These are phyloP conservation scores for Ganoderma sp. DNA, from an alignment of 1,284 basidiomycete species.

Conservation along the genomic window DNA sequence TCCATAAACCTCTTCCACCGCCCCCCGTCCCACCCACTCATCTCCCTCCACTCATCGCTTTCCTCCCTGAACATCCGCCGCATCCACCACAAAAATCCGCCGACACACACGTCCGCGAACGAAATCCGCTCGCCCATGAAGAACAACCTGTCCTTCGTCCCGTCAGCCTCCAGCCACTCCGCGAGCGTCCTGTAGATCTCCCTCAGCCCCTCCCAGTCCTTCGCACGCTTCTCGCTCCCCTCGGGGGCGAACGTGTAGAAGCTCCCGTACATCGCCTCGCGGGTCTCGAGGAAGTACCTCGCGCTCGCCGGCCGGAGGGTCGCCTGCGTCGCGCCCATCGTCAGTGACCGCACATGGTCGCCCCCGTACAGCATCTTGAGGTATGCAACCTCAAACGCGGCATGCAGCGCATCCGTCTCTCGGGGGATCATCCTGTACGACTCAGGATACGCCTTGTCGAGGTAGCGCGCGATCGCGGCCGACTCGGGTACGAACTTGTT, in stretches of 20 bases:
- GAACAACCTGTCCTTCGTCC: slow-evolving; percentile 37
- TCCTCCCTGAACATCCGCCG: slow-evolving; percentile 44
- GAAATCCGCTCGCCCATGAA: slow-evolving; percentile 36
- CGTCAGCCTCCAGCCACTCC: slow-evolving; percentile 40
- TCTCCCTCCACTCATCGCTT: slow-evolving; percentile 46
- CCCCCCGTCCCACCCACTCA: slow-evolving; percentile 45
- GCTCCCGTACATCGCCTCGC: slow-evolving; percentile 43
- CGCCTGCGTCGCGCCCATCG: background rate
- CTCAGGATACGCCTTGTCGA: slow-evolving; percentile 44
- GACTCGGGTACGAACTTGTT: slow-evolving; percentile 41
- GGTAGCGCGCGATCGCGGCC: slow-evolving; percentile 40
- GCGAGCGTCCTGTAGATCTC: background rate
- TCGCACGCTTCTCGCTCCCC: slow-evolving; percentile 31
- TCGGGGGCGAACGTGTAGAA: slow-evolving; percentile 44
- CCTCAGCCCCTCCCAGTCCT: background rate
- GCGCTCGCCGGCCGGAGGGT: slow-evolving; percentile 26
- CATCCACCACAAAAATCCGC: slow-evolving; percentile 38
- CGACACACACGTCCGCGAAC: slow-evolving; percentile 47
- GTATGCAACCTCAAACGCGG: slow-evolving; percentile 36
- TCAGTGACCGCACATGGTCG: background rate
- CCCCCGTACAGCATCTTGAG: background rate
- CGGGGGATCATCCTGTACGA: slow-evolving; percentile 34
- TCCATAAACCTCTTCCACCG: slow-evolving; percentile 46
- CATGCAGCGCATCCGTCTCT: slow-evolving; percentile 40
- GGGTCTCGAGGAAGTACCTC: slow-evolving; percentile 46